Conservation (phyloP, 2,329 filamentous ascomycete species). For the Ceratocystis cubensis region DNA sequence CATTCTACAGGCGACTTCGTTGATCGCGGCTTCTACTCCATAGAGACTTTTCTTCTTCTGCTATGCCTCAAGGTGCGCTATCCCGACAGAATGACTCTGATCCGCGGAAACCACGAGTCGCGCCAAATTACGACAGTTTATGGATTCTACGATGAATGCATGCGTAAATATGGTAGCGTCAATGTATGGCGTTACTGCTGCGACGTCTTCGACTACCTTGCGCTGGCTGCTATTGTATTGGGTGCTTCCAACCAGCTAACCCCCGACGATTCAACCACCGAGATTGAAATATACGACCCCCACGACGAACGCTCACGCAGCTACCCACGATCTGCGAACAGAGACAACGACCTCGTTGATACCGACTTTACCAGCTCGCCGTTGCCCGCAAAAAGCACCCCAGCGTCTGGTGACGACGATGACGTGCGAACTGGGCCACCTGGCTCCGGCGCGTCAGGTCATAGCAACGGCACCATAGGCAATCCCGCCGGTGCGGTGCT, state of each 20-base stretch:
- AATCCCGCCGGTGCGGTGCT: slow-evolving; percentile 72
- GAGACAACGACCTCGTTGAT: slow-evolving; percentile 9
- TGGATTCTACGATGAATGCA: slow-evolving; percentile 94
- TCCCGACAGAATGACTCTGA: slow-evolving; percentile 90
- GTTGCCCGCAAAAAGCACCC: slow-evolving; percentile 21
- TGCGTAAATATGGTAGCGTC: slow-evolving; percentile 89
- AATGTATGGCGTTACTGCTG: slow-evolving; percentile 97
- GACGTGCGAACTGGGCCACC: slow-evolving; percentile 50
- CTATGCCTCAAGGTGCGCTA: slow-evolving; percentile 95
- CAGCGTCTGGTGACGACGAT: slow-evolving; percentile 27
- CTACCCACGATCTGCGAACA: slow-evolving; percentile 2
- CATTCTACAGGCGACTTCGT: slow-evolving; percentile 68
- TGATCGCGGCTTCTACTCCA: slow-evolving; percentile 93
- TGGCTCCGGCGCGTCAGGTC: slow-evolving; percentile 64
- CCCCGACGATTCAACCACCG: slow-evolving; percentile 56
- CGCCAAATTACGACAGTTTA: slow-evolving; percentile 96
- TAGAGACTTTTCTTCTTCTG: slow-evolving; percentile 91
- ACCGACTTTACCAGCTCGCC: slow-evolving; percentile 13
- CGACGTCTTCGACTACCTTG: slow-evolving; percentile 95
- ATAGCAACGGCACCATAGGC: slow-evolving; percentile 49
- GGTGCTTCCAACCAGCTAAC: slow-evolving; percentile 60
- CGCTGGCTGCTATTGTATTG: slow-evolving; percentile 78
- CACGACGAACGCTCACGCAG: slow-evolving; percentile 57
- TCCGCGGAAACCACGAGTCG: slow-evolving; percentile 90
- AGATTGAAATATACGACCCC: slow-evolving; percentile 87